phyloP scores from a whole-genome alignment of 2,329 filamentous ascomycete genomes.

The Tolypocladium inflatum region DNA sequence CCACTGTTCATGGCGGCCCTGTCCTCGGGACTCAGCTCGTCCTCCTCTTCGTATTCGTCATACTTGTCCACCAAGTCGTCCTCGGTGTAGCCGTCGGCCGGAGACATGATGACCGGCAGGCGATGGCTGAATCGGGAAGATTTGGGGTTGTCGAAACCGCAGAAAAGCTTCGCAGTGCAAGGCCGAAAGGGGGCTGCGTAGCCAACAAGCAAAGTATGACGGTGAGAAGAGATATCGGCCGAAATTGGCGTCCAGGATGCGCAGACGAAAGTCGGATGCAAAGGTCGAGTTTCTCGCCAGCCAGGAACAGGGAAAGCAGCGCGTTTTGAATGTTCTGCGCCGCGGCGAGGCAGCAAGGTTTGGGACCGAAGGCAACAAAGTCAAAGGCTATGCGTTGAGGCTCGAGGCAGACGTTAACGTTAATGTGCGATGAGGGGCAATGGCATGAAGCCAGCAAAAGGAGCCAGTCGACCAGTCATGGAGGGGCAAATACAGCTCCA shows the following conservation, averaged over 20 bases:
- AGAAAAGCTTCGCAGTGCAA: neutral
- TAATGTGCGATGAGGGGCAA: constrained; percentile 1
- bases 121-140: too few relatives aligned
- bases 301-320: neutral
- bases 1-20: constrained; percentile 48
- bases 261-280: neutral
- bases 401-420: neutral
- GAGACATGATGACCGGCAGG: constrained; percentile 9
- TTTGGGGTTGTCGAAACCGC: neutral
- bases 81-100: constrained; percentile 33
- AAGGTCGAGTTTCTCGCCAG: neutral
- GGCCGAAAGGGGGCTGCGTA: neutral
- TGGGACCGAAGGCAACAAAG: neutral
- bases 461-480: constrained; percentile 4
- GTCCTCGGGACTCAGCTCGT: constrained; percentile 39
- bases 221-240: neutral
- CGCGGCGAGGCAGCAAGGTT: neutral
- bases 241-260: neutral
- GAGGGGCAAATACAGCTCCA: constrained; percentile 8
- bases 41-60: constrained; percentile 35
- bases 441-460: neutral
- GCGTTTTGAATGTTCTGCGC: neutral
- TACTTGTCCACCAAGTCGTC: constrained; percentile 39
- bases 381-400: neutral
- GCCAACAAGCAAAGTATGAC: neutral